phyloP scores from a whole-genome alignment of 1,284 basidiomycete species.

The Hemileia vastatrix region DNA sequence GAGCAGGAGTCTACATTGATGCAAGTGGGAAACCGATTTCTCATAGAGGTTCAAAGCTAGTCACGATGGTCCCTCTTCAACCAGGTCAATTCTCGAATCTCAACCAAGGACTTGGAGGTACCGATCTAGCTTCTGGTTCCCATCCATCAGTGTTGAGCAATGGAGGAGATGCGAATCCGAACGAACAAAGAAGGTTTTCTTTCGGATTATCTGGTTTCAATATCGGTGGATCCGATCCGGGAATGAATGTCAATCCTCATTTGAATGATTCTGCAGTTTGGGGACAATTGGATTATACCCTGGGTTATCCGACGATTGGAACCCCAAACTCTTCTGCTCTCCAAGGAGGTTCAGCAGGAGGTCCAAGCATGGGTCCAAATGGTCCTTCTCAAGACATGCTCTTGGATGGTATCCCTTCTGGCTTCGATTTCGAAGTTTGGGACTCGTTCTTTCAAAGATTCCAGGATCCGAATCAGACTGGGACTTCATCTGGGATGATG shows the following conservation, averaged over 20 bases:
- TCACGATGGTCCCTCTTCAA: constrained; percentile 32
- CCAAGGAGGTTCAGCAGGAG: not conserved
- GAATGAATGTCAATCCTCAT: constrained; percentile 33
- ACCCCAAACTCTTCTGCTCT: constrained; percentile 24
- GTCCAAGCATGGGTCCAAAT: too few relatives aligned
- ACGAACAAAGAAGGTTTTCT: not conserved
- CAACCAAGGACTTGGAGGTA: not conserved
- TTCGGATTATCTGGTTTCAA: not conserved
- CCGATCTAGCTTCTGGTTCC: not conserved
- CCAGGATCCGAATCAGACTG: not conserved
- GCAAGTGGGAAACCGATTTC: constrained; percentile 30
- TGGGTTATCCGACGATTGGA: constrained; percentile 24
- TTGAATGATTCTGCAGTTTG: constrained; percentile 28
- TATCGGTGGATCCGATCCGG: not conserved
- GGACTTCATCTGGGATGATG: not conserved
- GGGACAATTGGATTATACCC: not conserved
- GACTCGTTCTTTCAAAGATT: constrained; percentile 26
- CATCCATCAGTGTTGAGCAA: not conserved
- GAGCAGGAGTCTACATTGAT: constrained; percentile 33
- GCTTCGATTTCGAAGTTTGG: constrained; percentile 33
- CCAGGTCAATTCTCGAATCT: constrained; percentile 1
- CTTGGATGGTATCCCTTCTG: constrained; percentile 30
- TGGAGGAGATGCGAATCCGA: not conserved
- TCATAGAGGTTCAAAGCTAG: constrained; percentile 28
- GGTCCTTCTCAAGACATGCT: constrained; percentile 14